These are phyloP conservation scores for Orobanche coerulescens DNA, from an alignment of 257 asterid species.

Conservation along the genomic window DNA sequence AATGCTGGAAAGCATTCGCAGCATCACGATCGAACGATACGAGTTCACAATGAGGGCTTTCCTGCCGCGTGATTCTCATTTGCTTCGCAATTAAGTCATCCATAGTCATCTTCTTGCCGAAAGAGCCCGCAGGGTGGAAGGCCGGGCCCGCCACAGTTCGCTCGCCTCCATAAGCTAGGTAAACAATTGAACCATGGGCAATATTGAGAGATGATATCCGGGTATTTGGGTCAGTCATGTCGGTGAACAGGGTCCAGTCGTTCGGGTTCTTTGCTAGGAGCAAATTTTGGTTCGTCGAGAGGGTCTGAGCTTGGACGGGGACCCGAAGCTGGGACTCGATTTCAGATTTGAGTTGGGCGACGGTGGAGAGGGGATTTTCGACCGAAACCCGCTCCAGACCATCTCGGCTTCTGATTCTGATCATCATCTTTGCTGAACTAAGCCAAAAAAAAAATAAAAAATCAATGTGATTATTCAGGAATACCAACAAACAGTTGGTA, in stretches of 20 bases:
- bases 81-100: slow-evolving; percentile 95
- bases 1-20: slow-evolving; percentile 82
- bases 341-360: slow-evolving; percentile 52
- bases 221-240: slow-evolving; percentile 52
- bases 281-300: slow-evolving; percentile 78
- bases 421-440: slow-evolving; percentile 55
- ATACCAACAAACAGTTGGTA: slow-evolving; percentile 26
- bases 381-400: slow-evolving; percentile 88
- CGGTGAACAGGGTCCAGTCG: slow-evolving; percentile 56
- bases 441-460: neutral
- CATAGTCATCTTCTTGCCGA: slow-evolving; percentile 96
- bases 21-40: slow-evolving; percentile 94
- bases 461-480: slow-evolving; percentile 1
- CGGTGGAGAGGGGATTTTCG: slow-evolving; percentile 57
- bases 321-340: slow-evolving; percentile 77
- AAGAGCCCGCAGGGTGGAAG: slow-evolving; percentile 70
- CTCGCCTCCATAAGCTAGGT: slow-evolving; percentile 79
- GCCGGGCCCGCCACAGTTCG: slow-evolving; percentile 70
- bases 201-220: slow-evolving; percentile 44
- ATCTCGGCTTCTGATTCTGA: slow-evolving; percentile 96
- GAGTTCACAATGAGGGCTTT: slow-evolving; percentile 76
- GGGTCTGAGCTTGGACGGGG: slow-evolving; percentile 66
- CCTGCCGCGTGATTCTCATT: slow-evolving; percentile 85
- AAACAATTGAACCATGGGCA: slow-evolving; percentile 70
- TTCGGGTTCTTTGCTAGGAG: slow-evolving; percentile 63